Evolutionary conservation across 2,329 filamentous ascomycete species (phyloP).

Genomic region (Drechslerella stenobrocha): DNA sequence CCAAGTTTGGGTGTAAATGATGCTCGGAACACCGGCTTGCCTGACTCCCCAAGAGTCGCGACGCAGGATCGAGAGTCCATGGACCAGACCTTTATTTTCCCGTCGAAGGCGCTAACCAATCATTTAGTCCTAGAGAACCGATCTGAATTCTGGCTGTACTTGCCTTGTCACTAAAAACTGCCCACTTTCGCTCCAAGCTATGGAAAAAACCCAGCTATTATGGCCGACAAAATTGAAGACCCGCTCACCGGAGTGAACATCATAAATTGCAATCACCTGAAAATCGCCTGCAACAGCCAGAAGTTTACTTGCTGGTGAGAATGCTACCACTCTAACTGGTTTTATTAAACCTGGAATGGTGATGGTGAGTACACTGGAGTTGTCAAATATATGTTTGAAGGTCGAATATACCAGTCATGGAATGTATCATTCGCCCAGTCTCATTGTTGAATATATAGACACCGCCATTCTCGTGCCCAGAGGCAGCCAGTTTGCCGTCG

Average conservation of each 20-base stretch:
- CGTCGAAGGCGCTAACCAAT: constrained; percentile 70
- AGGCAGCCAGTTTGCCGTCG: constrained; percentile 84
- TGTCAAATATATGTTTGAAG: background rate
- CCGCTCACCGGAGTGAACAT: constrained; percentile 88
- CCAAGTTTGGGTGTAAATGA: constrained; percentile 19
- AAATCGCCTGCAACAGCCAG: constrained; percentile 90
- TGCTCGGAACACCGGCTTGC: constrained; percentile 59
- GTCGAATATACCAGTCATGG: constrained; percentile 68
- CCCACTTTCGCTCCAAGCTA: constrained; percentile 92
- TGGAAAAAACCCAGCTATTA: constrained; percentile 81
- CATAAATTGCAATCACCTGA: constrained; percentile 85
- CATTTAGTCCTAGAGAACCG: constrained; percentile 15
- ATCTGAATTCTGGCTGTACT: constrained; percentile 50
- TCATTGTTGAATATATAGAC: constrained; percentile 96
- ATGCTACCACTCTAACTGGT: constrained; percentile 80
- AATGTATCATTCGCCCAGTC: constrained; percentile 80
- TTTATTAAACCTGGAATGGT: constrained; percentile 71
- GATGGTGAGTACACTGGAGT: background rate
- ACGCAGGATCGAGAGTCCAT: constrained; percentile 82
- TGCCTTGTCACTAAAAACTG: constrained; percentile 84
- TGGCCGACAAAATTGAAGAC: constrained; percentile 81
- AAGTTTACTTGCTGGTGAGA: constrained; percentile 81
- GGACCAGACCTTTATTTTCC: constrained; percentile 95
- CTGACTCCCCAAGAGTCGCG: constrained; percentile 88
- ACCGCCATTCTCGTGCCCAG: constrained; percentile 86